These are phyloP conservation scores for Termitomyces sp. DNA, from an alignment of 768 basidiomycete genomes.

Conservation along the genomic window DNA sequence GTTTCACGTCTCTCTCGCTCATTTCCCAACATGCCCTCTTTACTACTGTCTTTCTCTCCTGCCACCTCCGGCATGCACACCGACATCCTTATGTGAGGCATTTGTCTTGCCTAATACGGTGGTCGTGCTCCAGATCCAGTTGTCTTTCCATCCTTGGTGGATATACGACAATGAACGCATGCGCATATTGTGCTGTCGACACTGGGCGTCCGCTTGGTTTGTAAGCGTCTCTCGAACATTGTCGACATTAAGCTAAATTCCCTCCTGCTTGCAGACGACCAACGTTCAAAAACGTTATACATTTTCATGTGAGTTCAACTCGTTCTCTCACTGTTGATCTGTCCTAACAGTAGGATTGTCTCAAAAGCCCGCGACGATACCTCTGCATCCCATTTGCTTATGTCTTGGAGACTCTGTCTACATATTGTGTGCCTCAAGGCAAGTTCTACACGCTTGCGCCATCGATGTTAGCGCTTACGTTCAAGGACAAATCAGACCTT, in stretches of 20 bases:
- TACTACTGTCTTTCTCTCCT: background rate
- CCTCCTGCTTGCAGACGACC: background rate
- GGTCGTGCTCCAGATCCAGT: background rate
- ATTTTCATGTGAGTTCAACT: background rate
- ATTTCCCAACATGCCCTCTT: background rate
- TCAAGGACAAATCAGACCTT: background rate
- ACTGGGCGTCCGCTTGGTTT: background rate
- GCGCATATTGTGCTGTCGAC: background rate
- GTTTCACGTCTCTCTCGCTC: background rate
- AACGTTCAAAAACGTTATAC: background rate
- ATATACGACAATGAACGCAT: background rate
- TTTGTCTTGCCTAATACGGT: background rate
- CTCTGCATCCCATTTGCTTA: background rate
- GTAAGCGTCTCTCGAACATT: background rate
- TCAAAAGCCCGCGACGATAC: background rate
- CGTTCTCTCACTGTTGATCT: background rate
- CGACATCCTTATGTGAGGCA: background rate
- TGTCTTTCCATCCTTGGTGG: background rate
- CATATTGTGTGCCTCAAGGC: background rate
- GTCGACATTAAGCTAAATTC: background rate
- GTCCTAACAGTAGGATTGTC: background rate
- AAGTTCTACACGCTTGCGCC: background rate
- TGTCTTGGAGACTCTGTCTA: background rate
- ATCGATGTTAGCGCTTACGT: background rate
- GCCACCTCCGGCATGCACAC: background rate